Evolutionary conservation across 2,329 filamentous ascomycete species (phyloP), one percentile per base, ranked within the genome.

Genomic region (Pseudogymnoascus sp.): DNA sequence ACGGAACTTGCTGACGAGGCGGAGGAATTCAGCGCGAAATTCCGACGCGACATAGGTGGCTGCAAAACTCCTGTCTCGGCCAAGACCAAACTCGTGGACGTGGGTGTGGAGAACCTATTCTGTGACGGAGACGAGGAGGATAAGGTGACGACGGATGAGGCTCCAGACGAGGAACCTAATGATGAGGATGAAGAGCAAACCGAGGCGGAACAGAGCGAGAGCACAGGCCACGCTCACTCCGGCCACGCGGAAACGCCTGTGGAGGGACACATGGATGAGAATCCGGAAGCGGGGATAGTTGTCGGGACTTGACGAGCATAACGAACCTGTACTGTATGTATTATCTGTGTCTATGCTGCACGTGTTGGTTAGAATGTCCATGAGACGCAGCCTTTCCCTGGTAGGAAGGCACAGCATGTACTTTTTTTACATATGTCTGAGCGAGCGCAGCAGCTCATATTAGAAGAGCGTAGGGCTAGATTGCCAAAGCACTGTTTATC

Each of bases 11-110:
- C 76, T 6, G 69, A 71, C 1, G 72, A 74, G 2, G 81, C 85
- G 2, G 63, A 72, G 0, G 74, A 79, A 5, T 91, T 86, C 68
- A 76, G 81, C 4, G 69, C 74, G 0, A 68, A 76, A 12, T 93
- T 94, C 69, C 81, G 85, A 43, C 73, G 74, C 59, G 76, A 82
- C 2, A 80, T 90, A 12, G 91, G 91, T n/a, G 83, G 82, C 0
- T 96, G 91, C 68, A 71, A 71, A 22, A 72, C 9, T 12, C 57
- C 57, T 69, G 28, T 35, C 9, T 11, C 47, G 20, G 6, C 28
- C 8, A 54, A 54, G 16, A 54, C 28, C 6, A 54, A 28, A 16
- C 47, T 54, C 6, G 25, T 54, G 28, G 16, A 33, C 20, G 28
- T 54, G 28, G 47, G 47, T 7, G 28, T 54, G 6, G 47, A 54